Base-by-base conservation (phyloP, 1,284 basidiomycete species). In the Coriolopsis trogii region DNA sequence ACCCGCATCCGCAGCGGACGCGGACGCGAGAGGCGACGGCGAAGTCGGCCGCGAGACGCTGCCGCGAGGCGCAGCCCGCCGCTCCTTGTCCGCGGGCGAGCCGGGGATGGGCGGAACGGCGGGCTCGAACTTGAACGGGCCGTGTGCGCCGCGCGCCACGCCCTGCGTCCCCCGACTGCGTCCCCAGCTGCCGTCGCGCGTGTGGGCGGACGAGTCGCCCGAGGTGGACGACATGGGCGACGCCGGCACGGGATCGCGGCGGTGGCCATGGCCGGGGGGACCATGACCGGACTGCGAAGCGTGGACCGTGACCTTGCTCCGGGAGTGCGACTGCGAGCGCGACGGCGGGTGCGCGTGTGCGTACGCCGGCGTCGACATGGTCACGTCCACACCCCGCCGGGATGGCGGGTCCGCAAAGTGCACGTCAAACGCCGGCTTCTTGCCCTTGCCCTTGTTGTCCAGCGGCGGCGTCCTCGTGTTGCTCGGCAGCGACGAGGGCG, bases 41-140 rank as follows among this genome's bases (percentile, higher is more conserved):
- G 57, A 59, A 16, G 44, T 46, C 2, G 48, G 31, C 2, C 53
- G 39, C 4, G 39, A 40, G 10, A 42, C 42, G 10, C 43, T 41
- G n/a, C n/a, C n/a, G n/a, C 53, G 56, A 20, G 49, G 42, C 23
- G 53, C 46, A 18, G 39, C 9, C 37, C 55, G 55, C 23, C 60
- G 63, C 49, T 54, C 61, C 59, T 64, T 63, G 34, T 56, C 46
- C 9, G 65, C 64, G 15, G 74, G 74, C 6, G 74, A 73, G 34
- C 62, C 69, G 13, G 75, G 70, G 6, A 69, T 69, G 15, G 69
- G 63, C 7, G 76, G 72, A 15, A 72, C 69, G 4, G 74, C 67
- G 38, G 74, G 73, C 51, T 76, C 76, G 49, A 76, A 76, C 29
- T 66, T 67, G 58, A 76, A 76, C 20, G 66, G 62, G 10, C 70